Conservation (phyloP, 2,329 filamentous ascomycete genomes). For the Microdochium paspali region DNA sequence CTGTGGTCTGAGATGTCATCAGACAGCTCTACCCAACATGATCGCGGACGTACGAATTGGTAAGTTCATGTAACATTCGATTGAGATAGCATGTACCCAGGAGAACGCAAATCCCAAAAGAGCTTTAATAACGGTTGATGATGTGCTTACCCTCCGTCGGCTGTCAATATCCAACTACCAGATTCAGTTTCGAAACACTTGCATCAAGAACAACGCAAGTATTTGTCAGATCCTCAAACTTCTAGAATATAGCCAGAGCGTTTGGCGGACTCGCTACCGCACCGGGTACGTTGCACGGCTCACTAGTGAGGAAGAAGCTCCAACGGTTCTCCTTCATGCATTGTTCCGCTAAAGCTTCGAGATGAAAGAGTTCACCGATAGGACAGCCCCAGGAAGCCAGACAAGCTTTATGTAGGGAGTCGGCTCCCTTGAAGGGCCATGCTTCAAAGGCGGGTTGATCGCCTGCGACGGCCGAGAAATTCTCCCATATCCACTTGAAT, state of each 20-base stretch:
- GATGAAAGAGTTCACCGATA: constrained; percentile 36
- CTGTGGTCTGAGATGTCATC: too few species aligned
- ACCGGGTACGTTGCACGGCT: constrained; percentile 33
- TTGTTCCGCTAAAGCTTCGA: constrained; percentile 30
- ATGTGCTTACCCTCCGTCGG: too few species aligned
- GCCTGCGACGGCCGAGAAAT: constrained; percentile 29
- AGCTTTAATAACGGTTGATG: too few species aligned
- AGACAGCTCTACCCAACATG: too few species aligned
- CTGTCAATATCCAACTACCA: too few species aligned
- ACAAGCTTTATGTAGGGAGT: constrained; percentile 32
- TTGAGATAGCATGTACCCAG: too few species aligned
- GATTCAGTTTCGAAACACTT: too few species aligned
- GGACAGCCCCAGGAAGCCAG: constrained; percentile 38
- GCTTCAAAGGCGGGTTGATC: constrained; percentile 32
- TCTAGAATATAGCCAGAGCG: constrained; percentile 24
- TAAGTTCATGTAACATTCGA: too few species aligned
- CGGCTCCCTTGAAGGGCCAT: constrained; percentile 15
- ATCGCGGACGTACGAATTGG: too few species aligned
- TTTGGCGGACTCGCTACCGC: constrained; percentile 27
- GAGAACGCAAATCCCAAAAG: too few species aligned
- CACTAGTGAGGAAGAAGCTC: constrained; percentile 36
- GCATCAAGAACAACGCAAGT: not conserved
- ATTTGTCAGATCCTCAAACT: not conserved
- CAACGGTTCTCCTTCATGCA: constrained; percentile 26
- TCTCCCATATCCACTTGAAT: constrained; percentile 29